Base-by-base conservation (phyloP, 495 filamentous ascomycete species). In the Trichodelitschia bisporula region DNA sequence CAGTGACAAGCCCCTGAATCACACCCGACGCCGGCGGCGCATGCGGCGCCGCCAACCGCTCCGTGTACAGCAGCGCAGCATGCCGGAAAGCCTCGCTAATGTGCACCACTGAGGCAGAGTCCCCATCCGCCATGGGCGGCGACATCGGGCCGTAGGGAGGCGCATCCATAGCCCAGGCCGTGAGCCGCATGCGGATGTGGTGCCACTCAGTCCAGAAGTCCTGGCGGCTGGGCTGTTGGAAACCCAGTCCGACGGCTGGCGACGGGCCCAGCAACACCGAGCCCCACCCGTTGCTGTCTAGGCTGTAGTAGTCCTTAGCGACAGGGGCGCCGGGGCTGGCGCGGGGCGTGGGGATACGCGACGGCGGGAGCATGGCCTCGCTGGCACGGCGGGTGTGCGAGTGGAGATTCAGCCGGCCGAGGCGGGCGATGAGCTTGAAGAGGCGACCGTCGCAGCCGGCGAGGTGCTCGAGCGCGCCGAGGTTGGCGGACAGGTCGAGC, bases 1-100 rank as follows among this genome's bases (percentile, higher is more conserved):
- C 66, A 33, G 64, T 64, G 23, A 92, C 79, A 2, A 90, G 64
- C 31, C 68, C 69, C 44, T 84, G 79, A 50, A 92, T 77, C 38
- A 76, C 77, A 29, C 70, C 66, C 44, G 84, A 66, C 6, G 60
- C 59, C 0, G 77, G 77, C 9, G 80, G 69, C 2, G 77, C 51
- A 31, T 65, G 59, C 11, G 84, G 83, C 42, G 70, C 68, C 3
- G 73, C 82, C 15, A 93, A 68, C 3, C 84, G 77, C 48, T 91
- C 79, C 14, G 73, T 77, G 54, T 95, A 93, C 13, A 93, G 66
- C 4, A 93, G 63, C 1, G 80, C 83, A 0, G 80, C 66, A 42
- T 82, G 76, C 16, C 83, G 76, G 57, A 91, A 93, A 4, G 77
- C 73, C 44, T 92, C 82, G 29, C 75, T 86, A 36, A 70, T 72